Evolutionary conservation across 257 asterid species (phyloP).

Genomic region (Capsicum chinense): DNA sequence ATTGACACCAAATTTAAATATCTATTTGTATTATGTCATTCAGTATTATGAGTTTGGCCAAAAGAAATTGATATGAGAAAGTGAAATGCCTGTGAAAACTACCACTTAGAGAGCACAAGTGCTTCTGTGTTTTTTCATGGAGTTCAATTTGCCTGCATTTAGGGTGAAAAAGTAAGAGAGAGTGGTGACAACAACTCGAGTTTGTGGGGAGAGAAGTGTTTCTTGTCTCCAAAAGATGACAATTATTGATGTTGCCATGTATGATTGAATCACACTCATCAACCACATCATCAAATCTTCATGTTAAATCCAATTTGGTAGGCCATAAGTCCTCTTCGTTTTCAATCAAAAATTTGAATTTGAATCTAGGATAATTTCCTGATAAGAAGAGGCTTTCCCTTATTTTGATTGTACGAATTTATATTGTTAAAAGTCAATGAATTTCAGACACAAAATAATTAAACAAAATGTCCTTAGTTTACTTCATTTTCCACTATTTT

Average conservation of each 20-base stretch:
- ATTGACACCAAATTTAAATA: background rate
- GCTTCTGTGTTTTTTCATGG: constrained; percentile 35
- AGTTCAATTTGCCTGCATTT: constrained; percentile 43
- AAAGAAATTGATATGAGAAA: constrained; percentile 21
- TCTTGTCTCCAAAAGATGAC: constrained; percentile 34
- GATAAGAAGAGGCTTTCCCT: no score
- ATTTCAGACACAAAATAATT: no score
- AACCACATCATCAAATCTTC: background rate
- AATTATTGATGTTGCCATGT: constrained; percentile 18
- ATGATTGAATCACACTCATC: constrained; percentile 28
- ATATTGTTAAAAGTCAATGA: no score
- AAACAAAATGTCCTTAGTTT: background rate
- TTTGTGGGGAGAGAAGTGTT: constrained; percentile 29
- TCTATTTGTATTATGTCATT: background rate
- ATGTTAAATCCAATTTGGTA: background rate
- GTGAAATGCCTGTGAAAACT: constrained; percentile 22
- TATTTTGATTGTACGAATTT: no score
- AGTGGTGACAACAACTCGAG: constrained; percentile 31
- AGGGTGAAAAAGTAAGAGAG: constrained; percentile 28
- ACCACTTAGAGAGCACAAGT: constrained; percentile 22
- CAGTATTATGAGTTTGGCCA: background rate
- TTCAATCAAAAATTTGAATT: no score
- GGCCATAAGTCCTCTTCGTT: no score
- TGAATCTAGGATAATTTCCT: no score
- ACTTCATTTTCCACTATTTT: constrained; percentile 26